These are phyloP conservation scores for Epichloe sp. DNA, from an alignment of 2,329 filamentous ascomycete species.

Conservation along the genomic window DNA sequence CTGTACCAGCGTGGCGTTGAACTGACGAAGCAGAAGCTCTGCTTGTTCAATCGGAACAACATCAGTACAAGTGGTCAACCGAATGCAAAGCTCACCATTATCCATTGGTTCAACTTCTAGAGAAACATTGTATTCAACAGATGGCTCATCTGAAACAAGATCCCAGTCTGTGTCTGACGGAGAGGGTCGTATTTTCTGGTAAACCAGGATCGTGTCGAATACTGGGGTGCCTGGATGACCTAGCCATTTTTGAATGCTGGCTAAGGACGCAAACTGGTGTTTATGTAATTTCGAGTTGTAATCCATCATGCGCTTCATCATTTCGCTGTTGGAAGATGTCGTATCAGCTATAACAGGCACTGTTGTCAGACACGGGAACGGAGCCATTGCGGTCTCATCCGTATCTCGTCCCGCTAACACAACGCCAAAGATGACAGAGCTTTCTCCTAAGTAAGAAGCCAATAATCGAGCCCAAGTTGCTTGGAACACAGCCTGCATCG, in stretches of 20 bases:
- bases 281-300: slow-evolving; percentile 52
- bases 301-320: slow-evolving; percentile 51
- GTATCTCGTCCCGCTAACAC: slow-evolving; percentile 64
- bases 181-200: slow-evolving; percentile 46
- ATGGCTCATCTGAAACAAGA: slow-evolving; percentile 50
- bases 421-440: slow-evolving; percentile 61
- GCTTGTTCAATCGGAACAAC: slow-evolving; percentile 59
- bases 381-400: slow-evolving; percentile 42
- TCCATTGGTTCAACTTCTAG: slow-evolving; percentile 56
- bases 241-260: slow-evolving; percentile 59
- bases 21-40: slow-evolving; percentile 51
- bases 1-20: slow-evolving; percentile 52
- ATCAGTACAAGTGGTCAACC: slow-evolving; percentile 52
- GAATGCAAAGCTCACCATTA: slow-evolving; percentile 39
- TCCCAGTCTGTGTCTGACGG: slow-evolving; percentile 36
- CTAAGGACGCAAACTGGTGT: slow-evolving; percentile 59
- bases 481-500: slow-evolving; percentile 63
- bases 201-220: slow-evolving; percentile 78
- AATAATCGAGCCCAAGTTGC: slow-evolving; percentile 67
- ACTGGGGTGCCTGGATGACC: slow-evolving; percentile 50
- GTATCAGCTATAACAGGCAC: slow-evolving; percentile 57
- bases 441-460: slow-evolving; percentile 63
- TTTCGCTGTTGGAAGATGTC: slow-evolving; percentile 35
- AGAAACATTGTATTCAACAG: slow-evolving; percentile 67
- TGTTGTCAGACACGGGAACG: slow-evolving; percentile 73